Conservation (phyloP, 2,329 filamentous ascomycete genomes). For the Biscogniauxia mediterranea region DNA sequence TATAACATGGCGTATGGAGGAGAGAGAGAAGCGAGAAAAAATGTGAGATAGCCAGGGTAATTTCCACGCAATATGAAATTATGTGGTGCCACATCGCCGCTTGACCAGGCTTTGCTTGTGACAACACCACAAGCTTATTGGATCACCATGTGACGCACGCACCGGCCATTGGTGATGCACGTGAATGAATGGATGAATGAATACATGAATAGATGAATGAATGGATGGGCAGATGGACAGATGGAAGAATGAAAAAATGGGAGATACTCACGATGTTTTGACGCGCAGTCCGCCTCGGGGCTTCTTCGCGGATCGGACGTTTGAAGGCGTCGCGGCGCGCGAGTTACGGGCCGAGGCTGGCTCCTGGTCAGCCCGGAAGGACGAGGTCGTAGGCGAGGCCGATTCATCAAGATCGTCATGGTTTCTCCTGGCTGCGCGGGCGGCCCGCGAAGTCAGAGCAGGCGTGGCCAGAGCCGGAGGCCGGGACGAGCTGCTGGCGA, state of each 20-base stretch:
- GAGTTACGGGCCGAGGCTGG: constrained; percentile 50
- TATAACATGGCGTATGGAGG: constrained; percentile 10
- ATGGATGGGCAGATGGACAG: constrained; percentile 1
- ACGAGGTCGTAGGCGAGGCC: constrained; percentile 51
- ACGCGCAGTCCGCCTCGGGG: constrained; percentile 60
- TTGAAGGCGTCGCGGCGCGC: constrained; percentile 58
- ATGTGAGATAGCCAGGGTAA: constrained; percentile 16
- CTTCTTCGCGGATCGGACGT: constrained; percentile 57
- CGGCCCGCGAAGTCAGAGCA: constrained; percentile 27
- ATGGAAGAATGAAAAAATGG: too few relatives aligned
- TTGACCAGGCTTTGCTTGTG: constrained; percentile 29
- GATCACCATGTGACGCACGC: constrained; percentile 26
- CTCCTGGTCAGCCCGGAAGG: constrained; percentile 47
- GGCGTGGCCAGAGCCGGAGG: constrained; percentile 22
- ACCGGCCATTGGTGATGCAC: constrained; percentile 14
- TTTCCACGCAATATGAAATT: constrained; percentile 25
- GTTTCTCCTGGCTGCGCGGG: constrained; percentile 45
- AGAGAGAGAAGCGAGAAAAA: constrained; percentile 9
- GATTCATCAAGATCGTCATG: constrained; percentile 54
- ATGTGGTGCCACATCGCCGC: constrained; percentile 36
- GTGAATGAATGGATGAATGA: constrained; percentile 6
- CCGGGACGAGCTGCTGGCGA: constrained; percentile 24
- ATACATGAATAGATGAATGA: constrained; percentile 6
- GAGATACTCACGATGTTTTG: constrained; percentile 64
- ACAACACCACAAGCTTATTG: constrained; percentile 26